phyloP scores from a whole-genome alignment of 1,284 basidiomycete genomes.

The Trametes sp. region DNA sequence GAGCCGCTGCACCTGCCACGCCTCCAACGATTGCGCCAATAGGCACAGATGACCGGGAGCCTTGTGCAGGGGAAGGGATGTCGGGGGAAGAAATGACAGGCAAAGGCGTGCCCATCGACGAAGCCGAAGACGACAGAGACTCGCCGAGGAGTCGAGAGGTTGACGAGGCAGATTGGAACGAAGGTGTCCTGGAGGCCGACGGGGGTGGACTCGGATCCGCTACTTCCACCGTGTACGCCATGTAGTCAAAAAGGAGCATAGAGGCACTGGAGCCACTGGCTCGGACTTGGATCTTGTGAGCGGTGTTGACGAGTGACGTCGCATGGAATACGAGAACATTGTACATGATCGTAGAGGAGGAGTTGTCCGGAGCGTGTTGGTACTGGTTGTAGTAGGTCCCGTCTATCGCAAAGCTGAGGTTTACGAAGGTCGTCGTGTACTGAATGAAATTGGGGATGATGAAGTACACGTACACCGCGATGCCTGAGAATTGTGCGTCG shows the following conservation, averaged over 20 bases:
- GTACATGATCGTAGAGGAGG: not conserved
- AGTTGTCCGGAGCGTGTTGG: conserved; percentile 5
- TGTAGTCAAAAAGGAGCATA: conserved; percentile 4
- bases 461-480: conserved; percentile 18
- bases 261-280: not conserved
- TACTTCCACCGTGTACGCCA: conserved; percentile 3
- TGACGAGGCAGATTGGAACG: too few relatives aligned
- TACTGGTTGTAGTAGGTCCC: conserved; percentile 8
- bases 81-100: too few relatives aligned
- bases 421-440: conserved; percentile 16
- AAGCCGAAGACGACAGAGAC: too few relatives aligned
- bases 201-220: not conserved
- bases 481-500: conserved; percentile 1
- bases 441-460: conserved; percentile 11
- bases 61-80: too few relatives aligned
- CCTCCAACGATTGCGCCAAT: too few relatives aligned
- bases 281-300: not conserved
- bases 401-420: conserved; percentile 18
- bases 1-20: too few relatives aligned
- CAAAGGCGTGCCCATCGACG: too few relatives aligned
- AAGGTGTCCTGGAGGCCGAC: too few relatives aligned
- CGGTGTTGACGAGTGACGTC: conserved; percentile 1
- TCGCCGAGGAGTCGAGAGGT: too few relatives aligned
- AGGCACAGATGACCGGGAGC: too few relatives aligned
- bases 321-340: not conserved